Percentiles rank a stretch among this genome's conserved stretches.
These are phyloP conservation scores for Bondarzewia mesenterica DNA, from an alignment of 1,284 basidiomycete genomes.

Conservation along the genomic window DNA sequence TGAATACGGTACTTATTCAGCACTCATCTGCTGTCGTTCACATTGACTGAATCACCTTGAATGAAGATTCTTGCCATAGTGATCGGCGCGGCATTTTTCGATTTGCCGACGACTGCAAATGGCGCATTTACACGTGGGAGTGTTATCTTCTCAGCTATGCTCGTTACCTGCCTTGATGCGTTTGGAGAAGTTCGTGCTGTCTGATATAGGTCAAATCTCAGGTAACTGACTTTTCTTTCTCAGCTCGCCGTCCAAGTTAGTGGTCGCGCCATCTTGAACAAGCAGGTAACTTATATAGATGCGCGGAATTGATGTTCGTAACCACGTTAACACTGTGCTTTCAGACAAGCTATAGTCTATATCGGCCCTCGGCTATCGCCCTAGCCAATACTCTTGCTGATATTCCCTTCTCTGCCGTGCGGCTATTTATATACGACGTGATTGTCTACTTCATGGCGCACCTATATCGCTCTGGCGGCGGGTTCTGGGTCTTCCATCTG, in stretches of 20 bases:
- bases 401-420: slow-evolving; percentile 63
- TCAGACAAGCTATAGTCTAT: slow-evolving; percentile 75
- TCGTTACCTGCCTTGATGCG: slow-evolving; percentile 71
- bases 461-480: slow-evolving; percentile 51
- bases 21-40: background rate
- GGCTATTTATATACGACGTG: slow-evolving; percentile 58
- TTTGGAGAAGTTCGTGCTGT: slow-evolving; percentile 55
- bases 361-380: slow-evolving; percentile 68
- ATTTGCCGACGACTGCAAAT: slow-evolving; percentile 63
- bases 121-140: slow-evolving; percentile 87
- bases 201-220: background rate
- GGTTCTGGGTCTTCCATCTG: slow-evolving; percentile 68
- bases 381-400: slow-evolving; percentile 73
- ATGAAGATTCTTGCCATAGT: slow-evolving; percentile 56
- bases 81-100: slow-evolving; percentile 69
- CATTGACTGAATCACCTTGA: slow-evolving; percentile 5
- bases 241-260: slow-evolving; percentile 63
- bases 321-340: slow-evolving; percentile 17
- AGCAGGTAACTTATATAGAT: slow-evolving; percentile 31
- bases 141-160: slow-evolving; percentile 69
- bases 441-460: slow-evolving; percentile 73
- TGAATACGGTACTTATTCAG: slow-evolving; percentile 52
- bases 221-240: background rate
- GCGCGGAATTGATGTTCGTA: background rate
- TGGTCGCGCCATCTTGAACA: slow-evolving; percentile 67